Evolutionary conservation across 345 rosid genomes (phyloP), one percentile per base, ranked within the genome.

Genomic region (Conringia planisiliqua): DNA sequence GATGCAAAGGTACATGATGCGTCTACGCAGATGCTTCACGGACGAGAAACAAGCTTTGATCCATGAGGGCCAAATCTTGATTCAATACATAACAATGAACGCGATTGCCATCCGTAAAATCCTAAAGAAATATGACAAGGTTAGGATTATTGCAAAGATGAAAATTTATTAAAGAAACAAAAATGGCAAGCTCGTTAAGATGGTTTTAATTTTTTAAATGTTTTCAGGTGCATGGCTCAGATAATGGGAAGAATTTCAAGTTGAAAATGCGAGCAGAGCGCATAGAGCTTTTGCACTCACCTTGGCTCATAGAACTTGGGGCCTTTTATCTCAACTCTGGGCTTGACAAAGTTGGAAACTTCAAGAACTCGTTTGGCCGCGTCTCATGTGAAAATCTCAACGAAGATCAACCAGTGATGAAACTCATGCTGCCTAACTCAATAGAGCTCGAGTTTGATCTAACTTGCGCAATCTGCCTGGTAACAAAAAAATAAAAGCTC

Each of bases 121-220:
- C 71, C 87, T 94, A 43, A 92, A 94, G 90, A 94, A 94, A 83
- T 94, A 94, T 55, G 97, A 94, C 71, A 92, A 94, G 82, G 98
- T 89, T 39, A 47, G 47, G 1, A 35, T 17, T 62, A n/a, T 44
- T 52, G 8, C 69, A 22, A 62, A 51, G 12, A 55, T 4, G 0
- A n/a, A 8, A 36, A 40, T 4, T n/a, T 72, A 16, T 42, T 16
- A 9, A 22, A 35, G 3, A 14, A 56, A 16, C 30, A 4, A 10
- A 61, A 36, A 50, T 26, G n/a, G 17, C 59, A 57, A 36, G 38
- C 17, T 60, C 12, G 18, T 13, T 26, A 57, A 74, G 56, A 16
- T 3, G 40, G 12, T 75, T 61, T 14, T 10, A 33, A 33, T 46
- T 46, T 75, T 61, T 14, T 10, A 33, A 33, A 55, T 46, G 83